Base-by-base conservation (phyloP, 2,329 filamentous ascomycete genomes). In the Botryotinia convoluta region DNA sequence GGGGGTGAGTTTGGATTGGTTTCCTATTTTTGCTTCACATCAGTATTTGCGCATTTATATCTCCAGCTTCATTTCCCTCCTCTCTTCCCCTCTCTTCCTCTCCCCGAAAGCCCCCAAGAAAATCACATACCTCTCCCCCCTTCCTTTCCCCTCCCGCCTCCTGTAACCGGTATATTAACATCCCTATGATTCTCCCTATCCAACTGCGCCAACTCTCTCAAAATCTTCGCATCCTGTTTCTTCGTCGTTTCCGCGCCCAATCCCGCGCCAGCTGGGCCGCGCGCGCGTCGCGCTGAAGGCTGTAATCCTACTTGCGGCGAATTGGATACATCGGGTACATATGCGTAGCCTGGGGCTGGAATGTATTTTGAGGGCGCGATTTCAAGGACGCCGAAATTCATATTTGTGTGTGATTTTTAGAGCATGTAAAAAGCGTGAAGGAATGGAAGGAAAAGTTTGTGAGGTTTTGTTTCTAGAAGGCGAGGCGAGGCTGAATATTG, bases 321-420 rank as follows among this genome's bases (percentile, higher is more conserved):
- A 72, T 87, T 81, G 26, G 88, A 90, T 12, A 65, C 22, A 80
- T 97, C 93, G 44, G 94, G 91, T 1, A 98, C 93, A 81, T 97
- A 97, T 20, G 94, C 94, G 92, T 94, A 98, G 79, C 95, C 95
- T 1, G 95, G 94, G 1, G 93, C 92, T 62, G 88, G 85, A 62
- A 89, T 88, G 26, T 90, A 90, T 75, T 89, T 90, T 42, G 90
- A 85, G 79, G 89, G 90, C 51, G 93, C 92, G 73, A 98, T 85
- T 78, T 97, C 92, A 83, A 97, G 91, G 79, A 98, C 93, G 79
- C 93, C 92, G 77, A 92, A 91, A 79, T 90, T 89, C 80, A 89
- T 88, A 87, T 90, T 91, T 29, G 42, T 70, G 18, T 42, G 32
- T 32, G 37, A 4, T 12, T 69, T 44, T 61, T 29, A 3, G 22